Base-by-base conservation (phyloP, 179 eudicot genomes). In the Carnegiea gigantea region DNA sequence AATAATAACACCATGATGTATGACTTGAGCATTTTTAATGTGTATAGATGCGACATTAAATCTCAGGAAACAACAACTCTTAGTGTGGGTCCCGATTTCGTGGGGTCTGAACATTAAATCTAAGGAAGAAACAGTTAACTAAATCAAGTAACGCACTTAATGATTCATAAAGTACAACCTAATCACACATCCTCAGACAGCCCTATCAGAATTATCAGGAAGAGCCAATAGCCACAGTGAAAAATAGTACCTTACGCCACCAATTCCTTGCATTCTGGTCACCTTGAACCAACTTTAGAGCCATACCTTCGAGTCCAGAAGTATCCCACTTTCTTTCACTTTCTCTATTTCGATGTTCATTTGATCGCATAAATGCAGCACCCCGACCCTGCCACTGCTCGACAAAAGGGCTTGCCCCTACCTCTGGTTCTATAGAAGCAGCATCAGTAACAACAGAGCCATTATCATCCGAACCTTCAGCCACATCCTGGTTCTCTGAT, bases 381-480 rank as follows among this genome's bases (percentile, higher is more conserved):
- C 87, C 88, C 79, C 80, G 90, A 76, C 99, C 98, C 86, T 96
- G 93, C 99, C 99, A 96, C 79, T 95, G 91, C 83, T 87, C 98
- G 84, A 96, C 97, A 88, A 94, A 93, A 74, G 95, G 82, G 84
- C 93, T 96, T 30, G 91, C 62, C 54, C 76, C 85, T 11, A 44
- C 84, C 11, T 83, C 95, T 44, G 74, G 64, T 51, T 81, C 83
- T 24, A 76, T 57, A 85, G 68, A 65, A 82, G 62, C 73, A 75
- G 72, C 79, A 84, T 77, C 86, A 77, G 68, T 46, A 74, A 81
- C 70, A 78, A 77, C 54, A 38, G 92, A 83, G 60, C 90, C 92
- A 79, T 85, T 88, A 74, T 78, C 89, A 81, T 74, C 82, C 49
- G 77, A 80, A 77, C 28, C 79, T 73, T 83, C 87, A 60, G 53